These are phyloP conservation scores for Tripterygium wilfordii DNA, from an alignment of 177 flowering plant genomes.

Conservation along the genomic window DNA sequence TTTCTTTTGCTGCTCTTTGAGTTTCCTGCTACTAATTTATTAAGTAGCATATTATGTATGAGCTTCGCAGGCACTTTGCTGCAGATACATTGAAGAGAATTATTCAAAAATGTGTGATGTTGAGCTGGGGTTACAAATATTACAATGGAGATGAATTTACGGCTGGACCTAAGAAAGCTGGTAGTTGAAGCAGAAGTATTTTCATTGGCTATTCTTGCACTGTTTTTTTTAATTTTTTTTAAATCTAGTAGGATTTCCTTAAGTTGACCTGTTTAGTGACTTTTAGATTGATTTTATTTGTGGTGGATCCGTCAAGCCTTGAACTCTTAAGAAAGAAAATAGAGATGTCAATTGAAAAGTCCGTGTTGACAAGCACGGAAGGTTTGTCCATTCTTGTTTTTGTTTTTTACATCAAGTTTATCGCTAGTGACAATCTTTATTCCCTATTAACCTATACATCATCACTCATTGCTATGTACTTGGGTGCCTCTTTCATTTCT, in stretches of 20 bases:
- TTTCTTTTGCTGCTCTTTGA: too few relatives aligned
- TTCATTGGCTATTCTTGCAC: constrained; percentile 4
- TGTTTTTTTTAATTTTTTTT: too few relatives aligned
- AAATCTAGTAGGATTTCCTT: too few relatives aligned
- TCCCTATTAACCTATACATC: too few relatives aligned
- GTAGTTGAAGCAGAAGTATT: constrained; percentile 39
- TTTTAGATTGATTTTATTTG: constrained; percentile 10
- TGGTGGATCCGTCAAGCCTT: constrained; percentile 53
- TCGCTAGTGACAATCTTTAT: too few relatives aligned
- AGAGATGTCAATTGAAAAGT: constrained; percentile 77
- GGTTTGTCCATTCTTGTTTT: constrained; percentile 37
- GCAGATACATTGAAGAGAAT: constrained; percentile 90
- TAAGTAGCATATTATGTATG: neutral
- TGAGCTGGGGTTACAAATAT: constrained; percentile 84
- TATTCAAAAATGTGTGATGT: constrained; percentile 95
- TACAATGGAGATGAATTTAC: constrained; percentile 84
- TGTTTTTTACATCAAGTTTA: too few relatives aligned
- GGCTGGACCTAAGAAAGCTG: constrained; percentile 99
- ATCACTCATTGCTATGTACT: too few relatives aligned
- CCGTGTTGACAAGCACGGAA: constrained; percentile 70
- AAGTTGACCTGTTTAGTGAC: neutral
- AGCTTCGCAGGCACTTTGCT: neutral
- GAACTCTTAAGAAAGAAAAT: constrained; percentile 94
- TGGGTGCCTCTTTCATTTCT: too few relatives aligned
- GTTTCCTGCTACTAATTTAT: too few relatives aligned